phyloP scores from a whole-genome alignment of 176 grass and related monocot genomes.

The Hordeum marinum region DNA sequence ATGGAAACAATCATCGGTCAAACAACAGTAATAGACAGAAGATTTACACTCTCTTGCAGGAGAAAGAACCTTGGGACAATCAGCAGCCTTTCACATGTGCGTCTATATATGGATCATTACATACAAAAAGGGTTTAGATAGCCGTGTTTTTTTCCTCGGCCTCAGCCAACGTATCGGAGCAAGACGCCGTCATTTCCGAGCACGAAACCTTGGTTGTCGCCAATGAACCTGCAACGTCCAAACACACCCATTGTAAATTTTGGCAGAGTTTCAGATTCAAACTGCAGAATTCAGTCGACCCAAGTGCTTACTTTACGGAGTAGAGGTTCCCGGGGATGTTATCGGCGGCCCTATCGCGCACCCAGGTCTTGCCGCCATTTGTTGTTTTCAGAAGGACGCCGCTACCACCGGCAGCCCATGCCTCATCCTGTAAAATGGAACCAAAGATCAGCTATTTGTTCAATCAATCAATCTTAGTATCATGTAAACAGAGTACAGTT shows the following conservation, averaged over 20 bases:
- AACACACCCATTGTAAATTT: background rate
- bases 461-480: too few relatives aligned
- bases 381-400: slow-evolving; percentile 74
- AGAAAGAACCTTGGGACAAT: slow-evolving; percentile 17
- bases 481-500: background rate
- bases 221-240: slow-evolving; percentile 59
- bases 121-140: slow-evolving; percentile 30
- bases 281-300: background rate
- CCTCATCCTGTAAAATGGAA: slow-evolving; percentile 56
- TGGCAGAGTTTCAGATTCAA: background rate
- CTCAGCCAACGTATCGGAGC: slow-evolving; percentile 81
- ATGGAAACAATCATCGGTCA: background rate
- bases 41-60: slow-evolving; percentile 28
- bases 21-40: background rate
- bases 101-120: slow-evolving; percentile 18
- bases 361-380: slow-evolving; percentile 86
- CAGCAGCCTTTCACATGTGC: background rate
- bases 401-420: slow-evolving; percentile 90
- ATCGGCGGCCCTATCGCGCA: slow-evolving; percentile 90
- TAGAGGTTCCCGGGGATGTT: slow-evolving; percentile 91
- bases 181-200: slow-evolving; percentile 89
- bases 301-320: slow-evolving; percentile 71
- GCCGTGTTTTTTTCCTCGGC: background rate
- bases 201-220: slow-evolving; percentile 69
- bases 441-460: background rate